A percentile compares a stretch with the other conserved stretches of the same genome.
Conservation (phyloP, 2,329 filamentous ascomycete species). For the Dactylellina sp. region DNA sequence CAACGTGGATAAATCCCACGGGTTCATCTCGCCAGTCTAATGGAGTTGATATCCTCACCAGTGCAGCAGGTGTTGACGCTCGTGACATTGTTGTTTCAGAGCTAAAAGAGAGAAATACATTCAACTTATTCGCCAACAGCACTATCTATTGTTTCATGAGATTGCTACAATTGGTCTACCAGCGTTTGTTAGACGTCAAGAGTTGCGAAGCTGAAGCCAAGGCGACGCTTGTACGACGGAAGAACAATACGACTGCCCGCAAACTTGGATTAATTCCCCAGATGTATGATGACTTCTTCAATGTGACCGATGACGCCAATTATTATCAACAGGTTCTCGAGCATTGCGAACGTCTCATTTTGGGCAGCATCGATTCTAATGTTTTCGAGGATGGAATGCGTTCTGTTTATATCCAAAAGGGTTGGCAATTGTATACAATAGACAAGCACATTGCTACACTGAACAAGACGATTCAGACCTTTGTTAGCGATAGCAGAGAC, state of each 20-base stretch:
- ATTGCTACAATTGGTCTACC: constrained; percentile 90
- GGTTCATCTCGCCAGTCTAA: constrained; percentile 69
- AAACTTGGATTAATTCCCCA: constrained; percentile 87
- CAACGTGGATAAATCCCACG: constrained; percentile 74
- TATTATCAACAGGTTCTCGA: constrained; percentile 88
- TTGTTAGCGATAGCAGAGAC: constrained; percentile 88
- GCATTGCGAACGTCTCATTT: constrained; percentile 87
- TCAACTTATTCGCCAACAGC: constrained; percentile 91
- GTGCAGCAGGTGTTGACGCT: constrained; percentile 74
- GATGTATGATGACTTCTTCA: constrained; percentile 78
- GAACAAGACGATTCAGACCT: constrained; percentile 81
- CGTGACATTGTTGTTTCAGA: constrained; percentile 85
- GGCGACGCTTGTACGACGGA: constrained; percentile 78
- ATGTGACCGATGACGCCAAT: constrained; percentile 73
- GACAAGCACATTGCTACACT: constrained; percentile 87
- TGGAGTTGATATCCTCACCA: constrained; percentile 70
- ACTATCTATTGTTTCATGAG: constrained; percentile 95
- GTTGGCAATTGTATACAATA: constrained; percentile 93
- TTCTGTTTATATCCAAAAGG: constrained; percentile 88
- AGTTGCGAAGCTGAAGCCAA: constrained; percentile 78
- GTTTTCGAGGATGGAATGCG: constrained; percentile 91
- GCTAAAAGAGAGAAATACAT: constrained; percentile 66
- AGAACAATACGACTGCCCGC: constrained; percentile 80
- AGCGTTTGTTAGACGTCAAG: constrained; percentile 85
- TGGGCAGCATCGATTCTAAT: constrained; percentile 81